These are phyloP conservation scores for Cylindrotheca fusiformis DNA, from an alignment of 108 stramenopile genomes.

Conservation along the genomic window DNA sequence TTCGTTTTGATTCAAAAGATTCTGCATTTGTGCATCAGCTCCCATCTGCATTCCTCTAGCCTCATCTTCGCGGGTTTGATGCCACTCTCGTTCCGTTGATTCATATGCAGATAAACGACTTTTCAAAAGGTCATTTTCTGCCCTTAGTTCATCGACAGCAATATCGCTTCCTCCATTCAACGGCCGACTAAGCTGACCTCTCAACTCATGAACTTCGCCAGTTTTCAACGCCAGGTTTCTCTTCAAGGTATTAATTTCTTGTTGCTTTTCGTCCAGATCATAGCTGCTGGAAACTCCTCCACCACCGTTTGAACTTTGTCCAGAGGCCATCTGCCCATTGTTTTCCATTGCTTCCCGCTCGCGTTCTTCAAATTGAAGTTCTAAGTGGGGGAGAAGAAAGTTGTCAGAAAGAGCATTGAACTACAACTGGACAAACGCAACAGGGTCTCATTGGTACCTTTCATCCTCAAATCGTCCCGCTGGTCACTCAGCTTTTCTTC, in stretches of 20 bases:
- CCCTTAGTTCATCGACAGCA: not conserved
- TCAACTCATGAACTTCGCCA: not conserved
- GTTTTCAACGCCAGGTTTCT: not conserved
- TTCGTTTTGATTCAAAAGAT: conserved; percentile 2
- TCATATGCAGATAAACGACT: not conserved
- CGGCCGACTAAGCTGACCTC: not conserved
- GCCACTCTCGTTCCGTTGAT: not conserved
- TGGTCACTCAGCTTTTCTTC: not conserved
- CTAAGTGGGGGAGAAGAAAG: too few species aligned
- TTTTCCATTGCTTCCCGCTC: conserved; percentile 15
- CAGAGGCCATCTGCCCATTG: not conserved
- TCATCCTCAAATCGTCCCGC: conserved; percentile 11
- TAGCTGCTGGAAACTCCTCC: not conserved
- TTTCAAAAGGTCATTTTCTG: not conserved
- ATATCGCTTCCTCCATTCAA: not conserved
- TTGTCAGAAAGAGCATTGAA: too few species aligned
- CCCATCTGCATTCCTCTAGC: not conserved
- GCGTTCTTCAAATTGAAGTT: conserved; percentile 14
- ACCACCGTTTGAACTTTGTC: too few species aligned
- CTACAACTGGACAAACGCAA: too few species aligned
- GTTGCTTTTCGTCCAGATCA: not conserved
- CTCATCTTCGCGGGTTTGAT: conserved; percentile 4
- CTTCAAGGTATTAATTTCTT: not conserved
- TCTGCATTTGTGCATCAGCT: not conserved
- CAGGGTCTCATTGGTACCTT: too few species aligned